Evolutionary conservation across 257 asterid species (phyloP).

Genomic region (Capsicum rhomboideum): DNA sequence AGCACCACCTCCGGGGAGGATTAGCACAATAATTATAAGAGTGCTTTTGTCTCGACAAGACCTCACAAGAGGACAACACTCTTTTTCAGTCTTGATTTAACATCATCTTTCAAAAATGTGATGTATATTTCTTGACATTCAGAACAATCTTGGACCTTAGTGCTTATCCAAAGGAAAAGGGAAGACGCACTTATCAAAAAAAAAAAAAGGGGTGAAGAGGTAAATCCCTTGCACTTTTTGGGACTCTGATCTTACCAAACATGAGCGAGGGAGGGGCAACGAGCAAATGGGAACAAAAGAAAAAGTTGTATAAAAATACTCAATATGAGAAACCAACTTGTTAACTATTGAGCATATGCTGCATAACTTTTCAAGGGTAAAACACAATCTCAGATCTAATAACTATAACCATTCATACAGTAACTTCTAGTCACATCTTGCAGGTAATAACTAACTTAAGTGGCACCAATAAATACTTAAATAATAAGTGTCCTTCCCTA

Average conservation of each 20-base stretch:
- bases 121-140: neutral
- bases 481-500: neutral
- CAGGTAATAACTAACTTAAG: neutral
- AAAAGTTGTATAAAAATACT: neutral
- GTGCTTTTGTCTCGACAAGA: neutral
- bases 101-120: neutral
- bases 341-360: neutral
- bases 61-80: neutral
- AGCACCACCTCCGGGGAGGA: neutral
- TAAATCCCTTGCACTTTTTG: neutral
- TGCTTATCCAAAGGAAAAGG: neutral
- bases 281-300: neutral
- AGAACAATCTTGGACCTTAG: neutral
- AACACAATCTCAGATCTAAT: neutral
- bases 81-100: neutral
- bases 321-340: neutral
- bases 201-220: neutral
- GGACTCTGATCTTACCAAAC: neutral
- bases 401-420: neutral
- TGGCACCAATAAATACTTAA: neutral
- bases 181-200: neutral
- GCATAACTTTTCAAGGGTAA: neutral
- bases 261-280: neutral
- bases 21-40: neutral
- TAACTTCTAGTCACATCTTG: neutral